Base-by-base conservation (phyloP, 2,329 filamentous ascomycete species). In the Colletotrichum ledebouriae region DNA sequence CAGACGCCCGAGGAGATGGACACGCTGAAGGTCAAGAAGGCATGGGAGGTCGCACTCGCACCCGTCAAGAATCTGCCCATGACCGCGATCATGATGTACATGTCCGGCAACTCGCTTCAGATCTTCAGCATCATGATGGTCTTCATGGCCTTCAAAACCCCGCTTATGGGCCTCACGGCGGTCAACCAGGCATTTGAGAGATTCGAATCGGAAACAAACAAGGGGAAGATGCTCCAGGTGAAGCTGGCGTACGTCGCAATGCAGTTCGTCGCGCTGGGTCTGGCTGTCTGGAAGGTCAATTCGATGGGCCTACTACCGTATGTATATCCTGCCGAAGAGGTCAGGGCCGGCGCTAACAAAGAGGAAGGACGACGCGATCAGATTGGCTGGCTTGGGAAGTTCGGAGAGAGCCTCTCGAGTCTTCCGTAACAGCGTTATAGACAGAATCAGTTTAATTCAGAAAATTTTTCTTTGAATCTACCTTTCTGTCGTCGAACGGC, bases 41-140 rank as follows among this genome's bases (percentile, higher is more conserved):
- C 96, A 0, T 99, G 96, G 96, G 96, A 99, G 81, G 88, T 99
- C 50, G 95, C 96, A 47, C 89, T 99, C 55, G 95, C 92, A 2
- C 96, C 96, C 0, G 91, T 96, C 71, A 99, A 99, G 84, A 90
- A 92, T 78, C 86, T 99, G 53, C 96, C 96, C 67, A 99, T 99
- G 96, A 98, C 97, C 65, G 94, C 91, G 71, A 95, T 99, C 79
- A 98, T 98, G 90, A 98, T 98, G 94, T 99, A 99, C 87, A 99
- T 99, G 96, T 97, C 95, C 37, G 96, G 96, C 76, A 99, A 98
- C 83, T 94, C 93, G 70, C 88, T 99, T 53, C 96, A 99, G 79
- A 98, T 99, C 73, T 99, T 99, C 85, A 97, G 92, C 81, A 98
- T 99, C 81, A 98, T 98, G 94, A 99, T 98, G 94, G 95, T 98